phyloP scores from a whole-genome alignment of 2,329 filamentous ascomycete genomes.

The Thielaviopsis euricoi region DNA sequence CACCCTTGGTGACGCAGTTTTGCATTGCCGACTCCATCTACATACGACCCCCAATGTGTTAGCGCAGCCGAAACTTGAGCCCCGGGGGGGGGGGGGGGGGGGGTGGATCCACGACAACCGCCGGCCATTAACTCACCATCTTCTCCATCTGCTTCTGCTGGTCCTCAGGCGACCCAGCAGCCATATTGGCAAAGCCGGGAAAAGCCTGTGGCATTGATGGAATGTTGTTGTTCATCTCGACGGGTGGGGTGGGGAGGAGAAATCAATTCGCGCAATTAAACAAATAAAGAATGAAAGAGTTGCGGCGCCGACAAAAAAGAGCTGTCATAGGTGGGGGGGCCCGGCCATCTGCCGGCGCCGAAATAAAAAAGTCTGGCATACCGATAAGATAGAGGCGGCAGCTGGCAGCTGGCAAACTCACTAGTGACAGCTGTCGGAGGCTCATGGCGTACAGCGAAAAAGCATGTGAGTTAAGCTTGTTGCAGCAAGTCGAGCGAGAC shows the following conservation, averaged over 20 bases:
- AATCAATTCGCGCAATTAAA: neutral
- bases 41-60: neutral
- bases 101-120: no score
- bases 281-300: neutral
- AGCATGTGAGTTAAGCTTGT: no score
- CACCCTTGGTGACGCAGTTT: conserved; percentile 76
- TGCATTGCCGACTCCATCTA: conserved; percentile 80
- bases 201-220: neutral
- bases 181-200: conserved; percentile 1
- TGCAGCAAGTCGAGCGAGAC: no score
- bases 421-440: neutral
- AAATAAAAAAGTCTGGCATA: neutral
- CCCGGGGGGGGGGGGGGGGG: no score
- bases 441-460: no score
- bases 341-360: no score
- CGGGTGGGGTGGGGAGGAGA: neutral
- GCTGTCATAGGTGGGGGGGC: no score
- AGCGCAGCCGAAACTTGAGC: neutral
- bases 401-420: neutral
- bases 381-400: conserved; percentile 1
- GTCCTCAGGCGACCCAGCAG: conserved; percentile 9
- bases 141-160: conserved; percentile 13
- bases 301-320: no score
- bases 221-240: conserved; percentile 2
- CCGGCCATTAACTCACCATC: conserved; percentile 12